Conservation (phyloP, 257 asterid genomes). For the Scutellaria galericulata region DNA sequence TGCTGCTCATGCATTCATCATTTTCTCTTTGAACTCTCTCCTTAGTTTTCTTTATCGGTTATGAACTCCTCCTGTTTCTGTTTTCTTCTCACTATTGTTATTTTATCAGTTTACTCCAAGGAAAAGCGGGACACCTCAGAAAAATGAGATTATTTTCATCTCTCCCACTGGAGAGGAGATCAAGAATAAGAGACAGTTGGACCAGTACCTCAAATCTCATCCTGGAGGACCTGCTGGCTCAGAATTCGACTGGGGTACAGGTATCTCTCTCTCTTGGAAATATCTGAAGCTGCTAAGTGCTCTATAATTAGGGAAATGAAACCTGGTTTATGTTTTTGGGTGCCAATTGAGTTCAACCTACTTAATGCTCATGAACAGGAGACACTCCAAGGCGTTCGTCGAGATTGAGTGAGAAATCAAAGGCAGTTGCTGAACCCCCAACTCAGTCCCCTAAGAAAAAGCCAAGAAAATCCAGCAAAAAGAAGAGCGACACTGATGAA, state of each 20-base stretch:
- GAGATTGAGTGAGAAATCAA: conserved; percentile 57
- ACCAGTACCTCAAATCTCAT: conserved; percentile 69
- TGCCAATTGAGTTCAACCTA: conserved; percentile 14
- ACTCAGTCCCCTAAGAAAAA: conserved; percentile 55
- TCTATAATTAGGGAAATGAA: conserved; percentile 1
- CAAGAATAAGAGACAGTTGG: conserved; percentile 63
- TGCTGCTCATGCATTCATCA: not conserved
- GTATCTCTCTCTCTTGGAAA: conserved; percentile 33
- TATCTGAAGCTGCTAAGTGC: not conserved
- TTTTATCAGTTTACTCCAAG: conserved; percentile 46
- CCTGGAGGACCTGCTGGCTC: conserved; percentile 58
- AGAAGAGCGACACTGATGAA: conserved; percentile 41
- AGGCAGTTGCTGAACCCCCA: conserved; percentile 44
- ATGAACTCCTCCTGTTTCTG: conserved; percentile 4
- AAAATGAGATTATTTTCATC: conserved; percentile 47
- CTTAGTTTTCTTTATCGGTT: not conserved
- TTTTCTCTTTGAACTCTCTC: not conserved
- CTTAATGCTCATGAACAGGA: conserved; percentile 41
- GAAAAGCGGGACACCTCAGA: conserved; percentile 45
- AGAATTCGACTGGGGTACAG: conserved; percentile 65
- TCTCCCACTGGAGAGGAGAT: conserved; percentile 75
- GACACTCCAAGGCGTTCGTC: conserved; percentile 71
- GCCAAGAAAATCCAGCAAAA: conserved; percentile 42
- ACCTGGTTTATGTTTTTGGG: not conserved
- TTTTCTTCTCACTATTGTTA: conserved; percentile 13